phyloP scores from a whole-genome alignment of 2,329 filamentous ascomycete genomes.

The Ceratocystis smalleyi region DNA sequence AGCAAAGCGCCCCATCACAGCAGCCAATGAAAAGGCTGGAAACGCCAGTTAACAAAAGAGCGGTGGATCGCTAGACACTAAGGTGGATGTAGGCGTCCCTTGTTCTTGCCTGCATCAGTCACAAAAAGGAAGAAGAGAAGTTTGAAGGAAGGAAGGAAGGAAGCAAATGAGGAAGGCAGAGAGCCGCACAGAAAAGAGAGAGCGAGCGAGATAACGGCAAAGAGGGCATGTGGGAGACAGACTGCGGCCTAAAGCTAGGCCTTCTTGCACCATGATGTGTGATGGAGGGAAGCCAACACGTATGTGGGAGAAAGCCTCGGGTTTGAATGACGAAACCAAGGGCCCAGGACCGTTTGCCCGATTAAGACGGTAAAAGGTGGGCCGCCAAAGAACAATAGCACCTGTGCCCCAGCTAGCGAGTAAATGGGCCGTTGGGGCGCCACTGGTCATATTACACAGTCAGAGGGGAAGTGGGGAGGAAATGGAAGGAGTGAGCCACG shows the following conservation, averaged over 20 bases:
- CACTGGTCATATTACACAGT: slow-evolving; percentile 1
- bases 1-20: neutral
- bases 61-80: neutral
- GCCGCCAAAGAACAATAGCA: neutral
- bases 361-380: neutral
- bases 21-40: neutral
- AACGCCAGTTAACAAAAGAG: neutral
- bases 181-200: neutral
- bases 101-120: neutral
- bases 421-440: neutral
- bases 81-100: neutral
- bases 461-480: neutral
- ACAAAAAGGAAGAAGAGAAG: neutral
- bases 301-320: neutral
- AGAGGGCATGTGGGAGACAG: neutral
- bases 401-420: neutral
- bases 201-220: neutral
- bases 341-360: neutral
- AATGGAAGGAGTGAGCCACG: neutral
- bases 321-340: no score
- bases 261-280: no score
- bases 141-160: neutral
- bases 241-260: no score
- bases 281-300: neutral
- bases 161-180: neutral